A percentile compares a stretch with the other conserved stretches of the same genome.
Conservation (phyloP, 805 yeast species). For the Cephaloascus fragrans region DNA sequence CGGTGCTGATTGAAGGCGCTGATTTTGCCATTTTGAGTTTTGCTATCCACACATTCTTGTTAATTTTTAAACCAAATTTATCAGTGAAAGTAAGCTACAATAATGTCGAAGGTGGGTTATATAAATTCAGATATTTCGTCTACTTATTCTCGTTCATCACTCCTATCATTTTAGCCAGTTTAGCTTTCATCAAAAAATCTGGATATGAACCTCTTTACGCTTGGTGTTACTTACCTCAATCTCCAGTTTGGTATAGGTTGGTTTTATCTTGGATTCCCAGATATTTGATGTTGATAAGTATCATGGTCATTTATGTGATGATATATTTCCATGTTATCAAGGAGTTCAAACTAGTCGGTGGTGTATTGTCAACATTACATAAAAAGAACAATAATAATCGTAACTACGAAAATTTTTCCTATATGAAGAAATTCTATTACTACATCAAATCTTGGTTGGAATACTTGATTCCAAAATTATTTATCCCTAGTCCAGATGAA, state of each 20-base stretch:
- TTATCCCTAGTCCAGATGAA: slow-evolving; percentile 17
- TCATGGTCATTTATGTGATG: slow-evolving; percentile 54
- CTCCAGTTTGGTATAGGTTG: slow-evolving; percentile 64
- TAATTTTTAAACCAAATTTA: slow-evolving; percentile 55
- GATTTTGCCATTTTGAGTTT: slow-evolving; percentile 75
- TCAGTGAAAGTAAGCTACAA: slow-evolving; percentile 27
- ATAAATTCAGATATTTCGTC: slow-evolving; percentile 43
- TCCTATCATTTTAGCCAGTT: slow-evolving; percentile 60
- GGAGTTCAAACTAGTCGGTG: slow-evolving; percentile 49
- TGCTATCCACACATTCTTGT: slow-evolving; percentile 72
- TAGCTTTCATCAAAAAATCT: slow-evolving; percentile 51
- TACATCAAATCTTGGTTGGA: slow-evolving; percentile 4
- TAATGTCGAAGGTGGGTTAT: slow-evolving; percentile 65
- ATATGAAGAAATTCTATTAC: background rate
- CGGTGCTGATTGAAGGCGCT: slow-evolving; percentile 74
- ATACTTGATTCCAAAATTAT: slow-evolving; percentile 16
- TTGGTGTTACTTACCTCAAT: slow-evolving; percentile 73
- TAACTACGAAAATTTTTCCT: background rate
- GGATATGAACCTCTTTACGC: slow-evolving; percentile 57
- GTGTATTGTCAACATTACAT: slow-evolving; percentile 26
- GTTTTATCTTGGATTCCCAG: slow-evolving; percentile 79
- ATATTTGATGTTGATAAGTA: slow-evolving; percentile 51
- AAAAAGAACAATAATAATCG: slow-evolving; percentile 1
- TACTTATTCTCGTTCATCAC: slow-evolving; percentile 48
- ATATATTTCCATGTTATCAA: slow-evolving; percentile 64